Conservation (phyloP, 805 yeast genomes). For the Kregervanrija delftensis region DNA sequence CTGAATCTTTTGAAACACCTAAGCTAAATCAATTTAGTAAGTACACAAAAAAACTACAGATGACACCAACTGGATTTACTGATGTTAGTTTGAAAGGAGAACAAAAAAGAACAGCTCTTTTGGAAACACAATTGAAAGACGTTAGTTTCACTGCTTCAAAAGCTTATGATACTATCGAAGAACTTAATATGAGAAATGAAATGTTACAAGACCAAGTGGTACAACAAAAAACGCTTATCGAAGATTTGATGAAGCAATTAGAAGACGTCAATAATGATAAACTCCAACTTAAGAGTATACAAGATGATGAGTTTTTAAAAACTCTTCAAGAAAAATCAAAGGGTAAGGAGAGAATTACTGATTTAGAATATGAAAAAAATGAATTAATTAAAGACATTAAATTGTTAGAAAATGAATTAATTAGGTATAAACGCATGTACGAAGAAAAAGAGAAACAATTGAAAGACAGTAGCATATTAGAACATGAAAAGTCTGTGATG, state of each 20-base stretch:
- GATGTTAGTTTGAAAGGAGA: slow-evolving; percentile 20
- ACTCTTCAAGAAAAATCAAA: not conserved
- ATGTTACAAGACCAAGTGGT: slow-evolving; percentile 22
- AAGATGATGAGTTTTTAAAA: slow-evolving; percentile 7
- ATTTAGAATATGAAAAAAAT: slow-evolving; percentile 3
- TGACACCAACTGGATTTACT: slow-evolving; percentile 15
- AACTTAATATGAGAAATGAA: slow-evolving; percentile 15
- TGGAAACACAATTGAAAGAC: slow-evolving; percentile 18
- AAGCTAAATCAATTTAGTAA: no score
- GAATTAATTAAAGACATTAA: slow-evolving; percentile 2
- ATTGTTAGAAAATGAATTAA: slow-evolving; percentile 3
- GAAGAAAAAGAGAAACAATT: not conserved
- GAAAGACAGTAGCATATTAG: not conserved
- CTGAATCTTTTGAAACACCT: no score
- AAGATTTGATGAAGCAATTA: slow-evolving; percentile 16
- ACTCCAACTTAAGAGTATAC: slow-evolving; percentile 1
- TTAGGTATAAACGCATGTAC: slow-evolving; percentile 2
- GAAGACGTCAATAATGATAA: slow-evolving; percentile 7
- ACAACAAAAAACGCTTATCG: slow-evolving; percentile 22
- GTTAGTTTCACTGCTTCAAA: slow-evolving; percentile 21
- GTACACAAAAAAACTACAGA: slow-evolving; percentile 1
- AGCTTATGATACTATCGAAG: slow-evolving; percentile 23
- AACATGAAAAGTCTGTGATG: no score
- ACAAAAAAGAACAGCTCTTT: slow-evolving; percentile 13
- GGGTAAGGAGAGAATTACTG: not conserved